A percentile compares a stretch with the other conserved stretches of the same genome.
Conservation (phyloP, 305 asterid genomes). For the Fraxinus ornus region DNA sequence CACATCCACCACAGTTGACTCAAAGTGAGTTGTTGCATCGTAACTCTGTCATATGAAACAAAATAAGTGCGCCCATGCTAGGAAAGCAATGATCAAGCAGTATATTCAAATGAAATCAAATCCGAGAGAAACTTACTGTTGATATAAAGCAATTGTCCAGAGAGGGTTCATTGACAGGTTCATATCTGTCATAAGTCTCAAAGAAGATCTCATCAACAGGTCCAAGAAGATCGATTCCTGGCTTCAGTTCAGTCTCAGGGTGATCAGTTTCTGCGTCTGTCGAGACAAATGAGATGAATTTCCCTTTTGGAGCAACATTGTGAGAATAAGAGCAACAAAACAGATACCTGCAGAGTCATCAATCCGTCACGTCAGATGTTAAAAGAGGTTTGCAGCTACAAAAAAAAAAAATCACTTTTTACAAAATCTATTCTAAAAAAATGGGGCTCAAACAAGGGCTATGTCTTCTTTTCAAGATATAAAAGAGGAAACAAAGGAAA, state of each 20-base stretch:
- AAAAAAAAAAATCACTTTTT: background rate
- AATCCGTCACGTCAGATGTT: conserved; percentile 12
- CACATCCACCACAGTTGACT: conserved; percentile 91
- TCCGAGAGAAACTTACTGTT: conserved; percentile 48
- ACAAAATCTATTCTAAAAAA: background rate
- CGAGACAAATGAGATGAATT: conserved; percentile 90
- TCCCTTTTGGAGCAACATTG: conserved; percentile 98
- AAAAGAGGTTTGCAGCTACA: background rate
- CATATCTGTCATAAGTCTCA: conserved; percentile 84
- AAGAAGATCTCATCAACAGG: conserved; percentile 92
- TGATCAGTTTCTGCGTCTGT: conserved; percentile 92
- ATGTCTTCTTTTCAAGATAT: background rate
- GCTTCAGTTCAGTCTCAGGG: conserved; percentile 85
- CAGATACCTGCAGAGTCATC: conserved; percentile 63
- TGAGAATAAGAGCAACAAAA: conserved; percentile 96
- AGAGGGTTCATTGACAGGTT: conserved; percentile 73
- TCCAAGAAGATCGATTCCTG: conserved; percentile 93
- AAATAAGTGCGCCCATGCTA: conserved; percentile 22
- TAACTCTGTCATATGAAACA: conserved; percentile 65
- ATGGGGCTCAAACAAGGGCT: background rate
- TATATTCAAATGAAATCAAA: conserved; percentile 19
- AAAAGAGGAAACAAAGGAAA: background rate
- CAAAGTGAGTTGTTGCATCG: conserved; percentile 96
- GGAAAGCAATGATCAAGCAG: conserved; percentile 14
- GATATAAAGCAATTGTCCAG: conserved; percentile 92